phyloP scores from a whole-genome alignment of 768 basidiomycete genomes.

The Lactifluus volemus region DNA sequence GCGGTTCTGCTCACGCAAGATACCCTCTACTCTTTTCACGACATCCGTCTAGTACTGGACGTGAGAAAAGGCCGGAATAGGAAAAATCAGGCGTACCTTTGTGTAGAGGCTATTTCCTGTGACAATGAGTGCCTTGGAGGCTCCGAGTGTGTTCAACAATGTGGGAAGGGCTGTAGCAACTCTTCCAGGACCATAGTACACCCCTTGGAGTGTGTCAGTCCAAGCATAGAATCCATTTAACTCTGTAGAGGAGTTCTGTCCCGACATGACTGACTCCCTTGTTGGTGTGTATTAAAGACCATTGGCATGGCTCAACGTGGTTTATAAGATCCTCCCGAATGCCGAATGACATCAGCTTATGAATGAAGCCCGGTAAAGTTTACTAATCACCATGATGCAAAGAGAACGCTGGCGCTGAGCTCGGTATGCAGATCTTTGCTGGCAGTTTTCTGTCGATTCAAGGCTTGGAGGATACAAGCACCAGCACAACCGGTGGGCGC shows the following conservation, averaged over 20 bases:
- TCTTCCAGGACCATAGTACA: conserved; percentile 69
- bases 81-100: conserved; percentile 36
- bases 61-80: background rate
- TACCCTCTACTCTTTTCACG: conserved; percentile 43
- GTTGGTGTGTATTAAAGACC: too few relatives aligned
- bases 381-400: too few relatives aligned
- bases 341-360: background rate
- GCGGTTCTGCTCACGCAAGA: conserved; percentile 49
- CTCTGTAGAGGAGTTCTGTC: conserved; percentile 12
- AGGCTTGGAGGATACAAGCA: too few relatives aligned
- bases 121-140: conserved; percentile 57
- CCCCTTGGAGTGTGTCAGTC: conserved; percentile 55
- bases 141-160: conserved; percentile 44
- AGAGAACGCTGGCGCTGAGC: too few relatives aligned
- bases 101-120: conserved; percentile 61
- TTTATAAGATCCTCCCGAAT: too few relatives aligned
- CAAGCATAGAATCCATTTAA: conserved; percentile 55
- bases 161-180: conserved; percentile 54
- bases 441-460: too few relatives aligned
- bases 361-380: too few relatives aligned
- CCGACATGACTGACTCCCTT: background rate
- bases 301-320: too few relatives aligned
- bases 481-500: too few relatives aligned
- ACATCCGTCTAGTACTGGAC: conserved; percentile 48
- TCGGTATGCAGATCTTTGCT: too few relatives aligned